Percentiles rank a stretch among this genome's conserved stretches.
Conservation (phyloP, 23 red algal species). For the Gracilariopsis chorda region DNA sequence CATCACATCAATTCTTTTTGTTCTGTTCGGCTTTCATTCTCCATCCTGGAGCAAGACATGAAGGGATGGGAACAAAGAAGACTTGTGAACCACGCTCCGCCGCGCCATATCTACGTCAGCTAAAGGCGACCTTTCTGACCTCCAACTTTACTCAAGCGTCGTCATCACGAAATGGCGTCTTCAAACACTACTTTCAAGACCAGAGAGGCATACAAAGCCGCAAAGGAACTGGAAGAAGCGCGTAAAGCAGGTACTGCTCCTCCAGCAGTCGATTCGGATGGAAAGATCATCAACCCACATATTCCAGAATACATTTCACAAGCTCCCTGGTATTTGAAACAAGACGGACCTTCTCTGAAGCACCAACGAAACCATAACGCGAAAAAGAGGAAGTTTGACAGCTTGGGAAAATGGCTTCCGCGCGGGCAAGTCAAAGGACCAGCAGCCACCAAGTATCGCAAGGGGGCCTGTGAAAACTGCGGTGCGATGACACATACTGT, state of each 20-base stretch:
- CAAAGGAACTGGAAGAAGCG: conserved; percentile 90
- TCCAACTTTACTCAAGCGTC: too few species aligned
- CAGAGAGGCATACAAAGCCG: conserved; percentile 81
- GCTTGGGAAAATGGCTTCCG: conserved; percentile 72
- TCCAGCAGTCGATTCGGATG: conserved; percentile 84
- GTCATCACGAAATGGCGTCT: conserved; percentile 74
- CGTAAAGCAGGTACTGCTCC: conserved; percentile 78
- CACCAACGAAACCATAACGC: conserved; percentile 80
- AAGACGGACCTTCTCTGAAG: conserved; percentile 72
- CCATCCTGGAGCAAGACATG: too few species aligned
- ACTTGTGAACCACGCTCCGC: too few species aligned
- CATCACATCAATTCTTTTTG: too few species aligned
- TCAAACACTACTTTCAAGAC: conserved; percentile 56
- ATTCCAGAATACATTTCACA: conserved; percentile 94
- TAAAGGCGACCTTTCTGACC: too few species aligned
- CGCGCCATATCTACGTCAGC: too few species aligned
- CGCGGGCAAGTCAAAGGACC: conserved; percentile 53
- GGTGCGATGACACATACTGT: conserved; percentile 73
- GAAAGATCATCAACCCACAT: conserved; percentile 93
- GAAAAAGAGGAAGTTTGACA: conserved; percentile 49
- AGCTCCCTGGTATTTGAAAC: conserved; percentile 85
- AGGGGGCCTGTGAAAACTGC: conserved; percentile 91
- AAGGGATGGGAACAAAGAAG: too few species aligned
- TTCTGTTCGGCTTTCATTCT: too few species aligned
- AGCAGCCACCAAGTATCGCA: conserved; percentile 63